Conservation (phyloP, 1,284 basidiomycete genomes). For the Irpex lacteus region DNA sequence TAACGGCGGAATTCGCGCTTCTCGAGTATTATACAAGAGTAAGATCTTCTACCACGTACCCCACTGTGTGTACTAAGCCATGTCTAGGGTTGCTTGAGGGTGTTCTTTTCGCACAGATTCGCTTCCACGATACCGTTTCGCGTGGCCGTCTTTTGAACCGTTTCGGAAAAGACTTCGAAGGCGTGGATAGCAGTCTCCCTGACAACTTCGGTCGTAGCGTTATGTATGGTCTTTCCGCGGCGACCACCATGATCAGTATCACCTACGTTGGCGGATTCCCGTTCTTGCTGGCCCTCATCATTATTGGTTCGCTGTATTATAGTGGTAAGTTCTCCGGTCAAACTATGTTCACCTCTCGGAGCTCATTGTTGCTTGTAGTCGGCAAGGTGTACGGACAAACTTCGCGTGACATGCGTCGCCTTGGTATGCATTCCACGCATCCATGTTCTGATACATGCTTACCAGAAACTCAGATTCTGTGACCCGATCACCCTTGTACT, state of each 20-base stretch:
- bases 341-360: background rate
- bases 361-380: conserved; percentile 1
- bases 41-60: conserved; percentile 21
- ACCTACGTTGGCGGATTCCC: conserved; percentile 77
- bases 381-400: conserved; percentile 81
- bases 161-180: conserved; percentile 94
- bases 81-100: conserved; percentile 63
- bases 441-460: background rate
- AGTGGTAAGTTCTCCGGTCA: conserved; percentile 45
- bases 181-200: conserved; percentile 82
- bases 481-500: conserved; percentile 88
- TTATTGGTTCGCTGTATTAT: conserved; percentile 69
- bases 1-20: conserved; percentile 68
- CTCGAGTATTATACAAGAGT: conserved; percentile 69
- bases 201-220: conserved; percentile 85
- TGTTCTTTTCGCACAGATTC: conserved; percentile 86
- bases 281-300: conserved; percentile 61
- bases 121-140: conserved; percentile 93
- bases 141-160: conserved; percentile 85
- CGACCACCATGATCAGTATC: conserved; percentile 73
- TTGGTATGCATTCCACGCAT: conserved; percentile 46
- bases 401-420: conserved; percentile 83
- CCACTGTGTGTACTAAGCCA: too few relatives aligned
- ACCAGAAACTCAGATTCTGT: conserved; percentile 62
- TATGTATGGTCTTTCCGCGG: conserved; percentile 44